These are phyloP conservation scores for Pleochaeta shiraiana DNA, from an alignment of 2,329 filamentous ascomycete species.

Conservation along the genomic window DNA sequence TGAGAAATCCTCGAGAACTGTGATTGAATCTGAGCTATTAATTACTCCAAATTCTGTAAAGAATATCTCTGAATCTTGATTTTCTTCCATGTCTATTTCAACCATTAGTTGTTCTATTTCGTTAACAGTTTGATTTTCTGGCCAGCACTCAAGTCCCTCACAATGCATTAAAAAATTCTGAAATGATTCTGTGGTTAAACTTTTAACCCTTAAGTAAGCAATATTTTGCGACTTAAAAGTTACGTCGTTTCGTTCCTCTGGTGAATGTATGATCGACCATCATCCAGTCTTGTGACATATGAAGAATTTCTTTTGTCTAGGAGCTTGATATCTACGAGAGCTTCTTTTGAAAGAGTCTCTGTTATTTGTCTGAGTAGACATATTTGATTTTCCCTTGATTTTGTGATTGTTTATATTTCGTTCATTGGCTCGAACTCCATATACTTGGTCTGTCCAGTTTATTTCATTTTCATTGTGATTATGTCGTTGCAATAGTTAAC, in stretches of 20 bases:
- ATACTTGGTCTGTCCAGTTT: background rate
- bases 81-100: background rate
- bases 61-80: background rate
- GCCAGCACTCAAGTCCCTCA: background rate
- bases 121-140: background rate
- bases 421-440: background rate
- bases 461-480: background rate
- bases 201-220: background rate
- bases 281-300: background rate
- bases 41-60: background rate
- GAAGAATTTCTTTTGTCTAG: background rate
- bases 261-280: background rate
- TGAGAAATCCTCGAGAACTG: background rate
- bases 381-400: too few species aligned
- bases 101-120: background rate
- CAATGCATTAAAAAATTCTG: background rate
- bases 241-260: background rate
- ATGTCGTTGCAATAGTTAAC: background rate
- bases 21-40: background rate
- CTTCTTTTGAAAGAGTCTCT: background rate
- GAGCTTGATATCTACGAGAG: background rate
- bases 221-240: background rate
- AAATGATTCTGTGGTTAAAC: background rate
- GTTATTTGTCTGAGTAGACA: background rate
- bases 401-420: background rate